Conservation (phyloP, 768 basidiomycete species). For the Leccinum disarticulatum region DNA sequence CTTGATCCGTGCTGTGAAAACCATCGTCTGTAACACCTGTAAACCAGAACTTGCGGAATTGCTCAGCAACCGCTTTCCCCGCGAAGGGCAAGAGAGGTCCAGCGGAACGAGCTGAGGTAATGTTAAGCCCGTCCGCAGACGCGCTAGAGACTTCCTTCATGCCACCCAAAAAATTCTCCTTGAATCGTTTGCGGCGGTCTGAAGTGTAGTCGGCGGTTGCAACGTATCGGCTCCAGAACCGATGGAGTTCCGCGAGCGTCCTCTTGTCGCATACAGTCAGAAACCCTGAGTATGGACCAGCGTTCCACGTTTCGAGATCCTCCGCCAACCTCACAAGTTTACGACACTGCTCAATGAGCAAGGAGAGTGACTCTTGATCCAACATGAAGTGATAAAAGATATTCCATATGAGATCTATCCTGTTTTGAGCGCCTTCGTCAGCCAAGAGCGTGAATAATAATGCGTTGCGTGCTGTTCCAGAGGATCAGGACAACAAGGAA, state of each 20-base stretch:
- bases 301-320: constrained; percentile 24
- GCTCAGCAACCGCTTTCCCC: constrained; percentile 4
- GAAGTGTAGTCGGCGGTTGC: constrained; percentile 14
- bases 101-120: constrained; percentile 27
- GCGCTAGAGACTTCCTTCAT: constrained; percentile 13
- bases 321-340: constrained; percentile 20
- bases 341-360: constrained; percentile 30
- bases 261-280: constrained; percentile 22
- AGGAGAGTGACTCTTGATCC: constrained; percentile 22
- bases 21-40: constrained; percentile 28
- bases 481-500: background rate
- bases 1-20: constrained; percentile 8
- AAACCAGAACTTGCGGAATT: constrained; percentile 29
- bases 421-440: constrained; percentile 20
- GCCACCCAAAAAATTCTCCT: constrained; percentile 21
- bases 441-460: constrained; percentile 30
- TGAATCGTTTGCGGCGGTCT: constrained; percentile 12
- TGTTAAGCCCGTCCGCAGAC: background rate
- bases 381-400: constrained; percentile 32
- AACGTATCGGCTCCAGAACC: constrained; percentile 22
- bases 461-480: constrained; percentile 28
- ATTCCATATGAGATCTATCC: constrained; percentile 27
- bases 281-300: constrained; percentile 29
- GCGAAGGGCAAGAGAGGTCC: constrained; percentile 24
- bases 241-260: constrained; percentile 26